These are phyloP conservation scores for Arthroderma uncinatum DNA, from an alignment of 2,329 filamentous ascomycete genomes.

Conservation along the genomic window DNA sequence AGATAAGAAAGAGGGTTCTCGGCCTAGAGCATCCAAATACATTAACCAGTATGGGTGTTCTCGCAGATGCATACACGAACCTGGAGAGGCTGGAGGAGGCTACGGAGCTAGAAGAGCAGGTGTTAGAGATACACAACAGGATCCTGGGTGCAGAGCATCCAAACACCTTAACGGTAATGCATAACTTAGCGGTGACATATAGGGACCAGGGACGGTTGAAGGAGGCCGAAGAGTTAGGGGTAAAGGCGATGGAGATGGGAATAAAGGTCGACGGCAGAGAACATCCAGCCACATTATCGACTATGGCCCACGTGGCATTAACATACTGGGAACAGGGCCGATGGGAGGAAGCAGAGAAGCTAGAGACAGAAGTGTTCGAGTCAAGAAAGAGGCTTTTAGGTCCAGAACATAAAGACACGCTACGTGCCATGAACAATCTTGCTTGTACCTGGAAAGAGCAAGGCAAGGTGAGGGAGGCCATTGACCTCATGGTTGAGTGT, in stretches of 20 bases:
- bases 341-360: constrained; percentile 16
- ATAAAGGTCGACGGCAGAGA: constrained; percentile 12
- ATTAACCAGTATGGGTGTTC: not conserved
- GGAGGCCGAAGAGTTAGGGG: constrained; percentile 8
- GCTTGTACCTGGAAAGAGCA: not conserved
- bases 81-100: not conserved
- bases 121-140: constrained; percentile 5
- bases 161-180: constrained; percentile 14
- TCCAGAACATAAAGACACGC: constrained; percentile 19
- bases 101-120: not conserved
- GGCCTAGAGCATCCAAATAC: not conserved
- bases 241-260: constrained; percentile 4
- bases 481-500: not conserved
- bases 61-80: not conserved
- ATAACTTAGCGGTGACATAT: constrained; percentile 14
- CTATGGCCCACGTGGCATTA: constrained; percentile 10
- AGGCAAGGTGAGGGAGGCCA: not conserved
- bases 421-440: not conserved
- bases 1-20: not conserved
- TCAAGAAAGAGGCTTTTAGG: constrained; percentile 15
- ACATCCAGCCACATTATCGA: constrained; percentile 14
- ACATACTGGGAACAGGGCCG: constrained; percentile 10
- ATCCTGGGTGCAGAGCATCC: constrained; percentile 14
- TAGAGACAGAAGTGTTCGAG: constrained; percentile 16
- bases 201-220: constrained; percentile 10